phyloP scores from a whole-genome alignment of 176 grass and related monocot species.

The Aegilops umbellulata region DNA sequence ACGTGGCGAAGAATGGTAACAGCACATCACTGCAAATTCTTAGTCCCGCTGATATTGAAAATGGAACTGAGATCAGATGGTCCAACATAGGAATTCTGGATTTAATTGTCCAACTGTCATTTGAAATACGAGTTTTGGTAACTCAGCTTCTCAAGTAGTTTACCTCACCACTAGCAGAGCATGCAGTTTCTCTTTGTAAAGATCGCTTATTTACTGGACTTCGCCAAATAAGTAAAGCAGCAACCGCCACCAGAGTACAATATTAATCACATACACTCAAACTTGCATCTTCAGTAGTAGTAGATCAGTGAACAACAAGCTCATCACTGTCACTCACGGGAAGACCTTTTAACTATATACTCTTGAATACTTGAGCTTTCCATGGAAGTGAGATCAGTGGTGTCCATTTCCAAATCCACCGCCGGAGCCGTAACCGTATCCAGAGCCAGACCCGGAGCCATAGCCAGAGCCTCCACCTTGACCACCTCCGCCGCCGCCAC shows the following conservation, averaged over 20 bases:
- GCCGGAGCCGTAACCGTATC: background rate
- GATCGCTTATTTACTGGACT: no score
- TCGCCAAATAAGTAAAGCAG: no score
- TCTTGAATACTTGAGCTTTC: background rate
- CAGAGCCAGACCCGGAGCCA: background rate
- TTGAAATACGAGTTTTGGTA: background rate
- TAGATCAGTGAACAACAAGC: background rate
- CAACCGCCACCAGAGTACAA: no score
- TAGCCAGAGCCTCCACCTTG: background rate
- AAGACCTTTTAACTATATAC: background rate
- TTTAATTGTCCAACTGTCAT: background rate
- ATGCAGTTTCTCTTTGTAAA: background rate
- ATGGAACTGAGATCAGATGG: no score
- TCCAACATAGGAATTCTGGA: no score
- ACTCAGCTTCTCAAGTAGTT: background rate
- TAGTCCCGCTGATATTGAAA: no score
- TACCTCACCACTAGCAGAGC: background rate
- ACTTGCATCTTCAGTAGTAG: background rate
- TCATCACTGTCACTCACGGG: background rate
- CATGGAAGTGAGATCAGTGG: background rate
- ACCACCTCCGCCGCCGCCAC: background rate
- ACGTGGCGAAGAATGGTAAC: no score
- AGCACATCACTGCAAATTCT: no score
- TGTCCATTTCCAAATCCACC: background rate
- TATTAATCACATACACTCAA: no score